Conservation (phyloP, 345 rosid species). For the Cochlearia excelsa region DNA sequence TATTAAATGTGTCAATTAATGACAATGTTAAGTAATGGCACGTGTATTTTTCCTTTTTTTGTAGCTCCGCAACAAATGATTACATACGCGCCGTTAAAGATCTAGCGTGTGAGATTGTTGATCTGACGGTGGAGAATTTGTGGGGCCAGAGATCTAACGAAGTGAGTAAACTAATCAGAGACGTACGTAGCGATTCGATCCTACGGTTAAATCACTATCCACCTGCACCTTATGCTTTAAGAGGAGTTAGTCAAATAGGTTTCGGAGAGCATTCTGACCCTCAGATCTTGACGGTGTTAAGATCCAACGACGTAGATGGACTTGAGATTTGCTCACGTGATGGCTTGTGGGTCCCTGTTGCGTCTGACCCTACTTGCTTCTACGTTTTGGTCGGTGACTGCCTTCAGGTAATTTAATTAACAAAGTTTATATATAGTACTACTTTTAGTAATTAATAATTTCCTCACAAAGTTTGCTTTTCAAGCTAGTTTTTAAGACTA, state of each 20-base stretch:
- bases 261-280: constrained; percentile 99
- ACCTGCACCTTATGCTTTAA: constrained; percentile 35
- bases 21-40: constrained; percentile 1
- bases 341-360: constrained; percentile 71
- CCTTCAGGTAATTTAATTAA: constrained; percentile 68
- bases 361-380: constrained; percentile 74
- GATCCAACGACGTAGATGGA: constrained; percentile 94
- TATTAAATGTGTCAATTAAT: no score
- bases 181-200: constrained; percentile 67
- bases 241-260: constrained; percentile 47
- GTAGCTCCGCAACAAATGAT: constrained; percentile 64
- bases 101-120: constrained; percentile 69
- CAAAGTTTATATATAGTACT: no score
- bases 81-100: constrained; percentile 58
- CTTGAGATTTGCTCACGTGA: constrained; percentile 64
- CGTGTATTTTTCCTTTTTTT: constrained; percentile 17
- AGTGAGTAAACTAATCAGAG: constrained; percentile 67
- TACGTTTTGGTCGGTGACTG: constrained; percentile 84
- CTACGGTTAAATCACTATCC: constrained; percentile 86
- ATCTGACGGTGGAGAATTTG: constrained; percentile 71
- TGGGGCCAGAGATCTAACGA: constrained; percentile 50
- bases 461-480: no score
- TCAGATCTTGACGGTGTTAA: constrained; percentile 81
- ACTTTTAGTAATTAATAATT: no score
- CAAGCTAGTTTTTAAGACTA: no score